A percentile compares a stretch with the other conserved stretches of the same genome.
phyloP scores from a whole-genome alignment of 305 asterid genomes.

The Andrographis paniculata region DNA sequence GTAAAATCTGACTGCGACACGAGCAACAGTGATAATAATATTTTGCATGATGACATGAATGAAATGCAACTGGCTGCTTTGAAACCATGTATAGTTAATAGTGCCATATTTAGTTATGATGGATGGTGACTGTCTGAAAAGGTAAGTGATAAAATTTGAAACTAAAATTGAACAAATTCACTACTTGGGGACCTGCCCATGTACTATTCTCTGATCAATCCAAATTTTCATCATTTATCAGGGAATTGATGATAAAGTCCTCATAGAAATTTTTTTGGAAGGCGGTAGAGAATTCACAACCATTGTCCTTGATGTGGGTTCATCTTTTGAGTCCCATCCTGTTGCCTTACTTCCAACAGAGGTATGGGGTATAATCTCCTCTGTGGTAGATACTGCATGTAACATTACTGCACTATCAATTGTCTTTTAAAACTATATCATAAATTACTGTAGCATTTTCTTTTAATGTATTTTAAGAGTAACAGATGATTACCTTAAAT shows the following conservation, averaged over 20 bases:
- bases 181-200: not conserved
- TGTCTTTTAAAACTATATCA: not conserved
- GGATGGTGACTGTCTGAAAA: no score
- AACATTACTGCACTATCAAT: no score
- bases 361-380: conserved; percentile 34
- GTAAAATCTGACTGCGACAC: not conserved
- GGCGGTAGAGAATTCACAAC: conserved; percentile 91
- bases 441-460: no score
- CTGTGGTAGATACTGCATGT: not conserved
- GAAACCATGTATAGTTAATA: no score
- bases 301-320: conserved; percentile 76
- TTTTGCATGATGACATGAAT: not conserved
- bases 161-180: not conserved
- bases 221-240: conserved; percentile 22
- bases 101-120: no score
- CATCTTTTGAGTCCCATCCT: conserved; percentile 56
- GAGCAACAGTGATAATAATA: not conserved
- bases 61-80: no score
- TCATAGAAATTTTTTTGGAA: conserved; percentile 77
- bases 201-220: conserved; percentile 5
- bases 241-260: conserved; percentile 87
- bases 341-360: conserved; percentile 89
- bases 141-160: not conserved
- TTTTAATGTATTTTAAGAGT: no score
- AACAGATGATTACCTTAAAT: no score